Evolutionary conservation across 495 filamentous ascomycete genomes (phyloP).

Genomic region (Trypethelium eluteriae): DNA sequence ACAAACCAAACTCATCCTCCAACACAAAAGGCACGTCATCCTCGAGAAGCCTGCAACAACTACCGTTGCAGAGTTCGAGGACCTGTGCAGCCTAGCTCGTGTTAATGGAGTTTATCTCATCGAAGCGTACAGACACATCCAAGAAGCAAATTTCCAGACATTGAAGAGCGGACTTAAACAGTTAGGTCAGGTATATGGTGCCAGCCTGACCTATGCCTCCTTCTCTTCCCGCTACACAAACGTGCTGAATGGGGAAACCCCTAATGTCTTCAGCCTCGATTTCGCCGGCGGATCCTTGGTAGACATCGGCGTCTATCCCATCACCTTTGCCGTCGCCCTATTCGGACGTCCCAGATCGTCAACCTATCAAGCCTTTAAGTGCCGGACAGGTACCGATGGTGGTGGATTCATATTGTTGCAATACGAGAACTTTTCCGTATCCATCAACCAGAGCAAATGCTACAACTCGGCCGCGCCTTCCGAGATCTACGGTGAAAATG

Average conservation of each 20-base stretch:
- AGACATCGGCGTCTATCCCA: slow-evolving; percentile 30
- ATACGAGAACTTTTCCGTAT: slow-evolving; percentile 33
- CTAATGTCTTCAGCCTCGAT: slow-evolving; percentile 30
- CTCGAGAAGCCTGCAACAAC: slow-evolving; percentile 44
- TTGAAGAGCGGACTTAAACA: slow-evolving; percentile 20
- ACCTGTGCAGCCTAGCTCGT: slow-evolving; percentile 33
- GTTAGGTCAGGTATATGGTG: slow-evolving; percentile 30
- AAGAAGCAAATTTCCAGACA: slow-evolving; percentile 30
- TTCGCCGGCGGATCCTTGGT: slow-evolving; percentile 27
- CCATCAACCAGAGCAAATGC: slow-evolving; percentile 29
- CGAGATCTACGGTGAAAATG: slow-evolving; percentile 35
- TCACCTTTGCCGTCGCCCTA: slow-evolving; percentile 27
- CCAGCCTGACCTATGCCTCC: slow-evolving; percentile 30
- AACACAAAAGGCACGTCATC: slow-evolving; percentile 44
- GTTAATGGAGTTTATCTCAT: slow-evolving; percentile 29
- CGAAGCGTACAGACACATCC: slow-evolving; percentile 35
- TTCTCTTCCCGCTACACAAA: slow-evolving; percentile 32
- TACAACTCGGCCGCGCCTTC: slow-evolving; percentile 25
- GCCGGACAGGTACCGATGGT: slow-evolving; percentile 33
- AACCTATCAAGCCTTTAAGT: slow-evolving; percentile 30
- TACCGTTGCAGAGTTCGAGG: slow-evolving; percentile 37
- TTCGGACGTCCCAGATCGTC: slow-evolving; percentile 26
- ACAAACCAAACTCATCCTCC: slow-evolving; percentile 38
- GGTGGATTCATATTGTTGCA: slow-evolving; percentile 30
- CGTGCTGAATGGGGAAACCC: slow-evolving; percentile 27